Percentiles rank a stretch among this genome's conserved stretches.
These are phyloP conservation scores for Suillus luteus DNA, from an alignment of 768 basidiomycete genomes.

Conservation along the genomic window DNA sequence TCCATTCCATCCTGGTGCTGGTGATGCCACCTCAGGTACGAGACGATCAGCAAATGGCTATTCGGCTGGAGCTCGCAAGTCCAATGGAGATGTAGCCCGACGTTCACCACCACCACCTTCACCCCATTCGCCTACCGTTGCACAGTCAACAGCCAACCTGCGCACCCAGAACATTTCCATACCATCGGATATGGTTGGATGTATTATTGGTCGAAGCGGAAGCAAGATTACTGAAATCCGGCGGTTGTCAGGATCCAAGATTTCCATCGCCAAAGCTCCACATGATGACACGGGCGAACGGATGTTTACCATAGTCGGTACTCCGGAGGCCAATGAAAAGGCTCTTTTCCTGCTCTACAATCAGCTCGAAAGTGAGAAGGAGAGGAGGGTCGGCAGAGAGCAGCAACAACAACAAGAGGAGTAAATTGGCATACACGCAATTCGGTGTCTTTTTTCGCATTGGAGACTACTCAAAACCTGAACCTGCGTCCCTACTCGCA, in stretches of 20 bases:
- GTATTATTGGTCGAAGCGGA: conserved; percentile 94
- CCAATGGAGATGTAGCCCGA: conserved; percentile 57
- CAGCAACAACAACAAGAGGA: conserved; percentile 76
- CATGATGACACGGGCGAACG: conserved; percentile 99
- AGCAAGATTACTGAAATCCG: conserved; percentile 99
- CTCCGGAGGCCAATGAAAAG: conserved; percentile 96
- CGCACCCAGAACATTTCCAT: conserved; percentile 99
- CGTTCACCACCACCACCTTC: conserved; percentile 42
- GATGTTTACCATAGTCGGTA: conserved; percentile 99
- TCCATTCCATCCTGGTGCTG: conserved; percentile 91
- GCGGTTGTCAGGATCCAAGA: conserved; percentile 95
- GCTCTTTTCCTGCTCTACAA: conserved; percentile 97
- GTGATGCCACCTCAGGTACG: conserved; percentile 61
- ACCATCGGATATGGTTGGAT: conserved; percentile 98
- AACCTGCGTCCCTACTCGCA: conserved; percentile 10
- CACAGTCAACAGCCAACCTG: conserved; percentile 73
- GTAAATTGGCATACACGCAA: conserved; percentile 17
- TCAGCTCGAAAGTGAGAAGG: conserved; percentile 95
- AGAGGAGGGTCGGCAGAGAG: conserved; percentile 86
- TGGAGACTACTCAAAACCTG: conserved; percentile 16
- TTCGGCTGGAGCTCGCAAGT: conserved; percentile 54
- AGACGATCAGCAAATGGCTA: conserved; percentile 56
- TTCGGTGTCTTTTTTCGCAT: conserved; percentile 6
- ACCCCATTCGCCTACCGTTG: conserved; percentile 44
- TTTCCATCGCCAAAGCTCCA: conserved; percentile 98